Conservation (phyloP, 2,329 filamentous ascomycete species). For the Colletotrichum sp. region DNA sequence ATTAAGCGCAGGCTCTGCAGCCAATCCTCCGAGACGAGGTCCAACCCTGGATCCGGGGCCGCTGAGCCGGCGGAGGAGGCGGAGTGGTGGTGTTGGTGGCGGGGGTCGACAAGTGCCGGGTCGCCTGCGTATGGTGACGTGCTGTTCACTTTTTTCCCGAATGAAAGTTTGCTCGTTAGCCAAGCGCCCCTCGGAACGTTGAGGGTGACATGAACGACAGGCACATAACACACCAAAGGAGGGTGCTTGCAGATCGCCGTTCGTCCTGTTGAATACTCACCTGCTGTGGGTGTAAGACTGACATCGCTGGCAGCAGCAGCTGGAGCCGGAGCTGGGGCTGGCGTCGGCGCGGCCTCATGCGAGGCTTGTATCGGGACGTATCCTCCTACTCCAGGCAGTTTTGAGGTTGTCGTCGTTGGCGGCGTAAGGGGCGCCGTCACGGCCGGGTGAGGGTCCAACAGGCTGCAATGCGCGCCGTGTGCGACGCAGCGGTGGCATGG, state of each 20-base stretch:
- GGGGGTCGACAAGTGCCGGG: not conserved
- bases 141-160: not conserved
- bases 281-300: slow-evolving; percentile 12
- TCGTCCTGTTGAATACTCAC: not conserved
- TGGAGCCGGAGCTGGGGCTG: not conserved
- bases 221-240: not conserved
- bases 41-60: slow-evolving; percentile 12
- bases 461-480: slow-evolving; percentile 38
- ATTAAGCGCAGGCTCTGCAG: slow-evolving; percentile 39
- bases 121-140: not conserved
- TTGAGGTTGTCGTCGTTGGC: slow-evolving; percentile 1
- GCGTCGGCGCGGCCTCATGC: not conserved
- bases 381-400: not conserved
- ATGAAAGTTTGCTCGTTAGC: not conserved
- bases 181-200: not conserved
- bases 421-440: not conserved
- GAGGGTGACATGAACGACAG: not conserved
- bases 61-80: not conserved
- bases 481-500: slow-evolving; percentile 40
- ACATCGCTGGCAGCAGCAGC: not conserved
- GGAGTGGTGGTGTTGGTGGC: not conserved
- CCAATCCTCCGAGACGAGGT: slow-evolving; percentile 30
- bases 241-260: not conserved
- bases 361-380: not conserved
- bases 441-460: not conserved